Evolutionary conservation across 169 alveolate species (phyloP).

Genomic region (Theileria parva): DNA sequence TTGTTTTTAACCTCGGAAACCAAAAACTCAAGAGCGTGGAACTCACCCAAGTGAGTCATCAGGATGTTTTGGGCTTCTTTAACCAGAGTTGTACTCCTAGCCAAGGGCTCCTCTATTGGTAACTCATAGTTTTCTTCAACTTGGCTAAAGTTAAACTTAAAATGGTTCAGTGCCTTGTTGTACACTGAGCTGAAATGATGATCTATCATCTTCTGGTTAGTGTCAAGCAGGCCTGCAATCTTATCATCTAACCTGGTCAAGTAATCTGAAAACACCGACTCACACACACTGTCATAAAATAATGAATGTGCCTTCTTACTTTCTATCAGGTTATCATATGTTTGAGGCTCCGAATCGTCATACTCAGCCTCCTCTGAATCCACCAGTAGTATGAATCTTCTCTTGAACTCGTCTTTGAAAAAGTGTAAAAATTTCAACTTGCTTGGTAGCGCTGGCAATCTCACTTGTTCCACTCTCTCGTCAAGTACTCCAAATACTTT

Average conservation of each 20-base stretch:
- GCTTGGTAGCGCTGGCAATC: conserved; percentile 43
- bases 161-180: conserved; percentile 8
- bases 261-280: neutral
- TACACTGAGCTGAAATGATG: conserved; percentile 5
- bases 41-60: conserved; percentile 42
- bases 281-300: conserved; percentile 7
- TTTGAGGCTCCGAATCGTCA: neutral
- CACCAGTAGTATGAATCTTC: neutral
- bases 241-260: neutral
- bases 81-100: conserved; percentile 1
- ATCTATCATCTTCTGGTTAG: conserved; percentile 28
- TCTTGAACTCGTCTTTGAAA: neutral
- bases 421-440: conserved; percentile 15
- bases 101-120: neutral
- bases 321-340: neutral
- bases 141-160: conserved; percentile 12
- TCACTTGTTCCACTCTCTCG: conserved; percentile 14
- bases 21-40: conserved; percentile 24
- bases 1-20: neutral
- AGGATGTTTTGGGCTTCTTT: conserved; percentile 10
- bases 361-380: conserved; percentile 7
- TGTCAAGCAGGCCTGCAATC: conserved; percentile 15
- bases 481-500: conserved; percentile 10
- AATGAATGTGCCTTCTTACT: neutral
- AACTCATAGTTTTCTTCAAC: conserved; percentile 31